A percentile compares a stretch with the other conserved stretches of the same genome.
Evolutionary conservation across 805 yeast genomes (phyloP).

Genomic region (Cyberlindnera petersonii): DNA sequence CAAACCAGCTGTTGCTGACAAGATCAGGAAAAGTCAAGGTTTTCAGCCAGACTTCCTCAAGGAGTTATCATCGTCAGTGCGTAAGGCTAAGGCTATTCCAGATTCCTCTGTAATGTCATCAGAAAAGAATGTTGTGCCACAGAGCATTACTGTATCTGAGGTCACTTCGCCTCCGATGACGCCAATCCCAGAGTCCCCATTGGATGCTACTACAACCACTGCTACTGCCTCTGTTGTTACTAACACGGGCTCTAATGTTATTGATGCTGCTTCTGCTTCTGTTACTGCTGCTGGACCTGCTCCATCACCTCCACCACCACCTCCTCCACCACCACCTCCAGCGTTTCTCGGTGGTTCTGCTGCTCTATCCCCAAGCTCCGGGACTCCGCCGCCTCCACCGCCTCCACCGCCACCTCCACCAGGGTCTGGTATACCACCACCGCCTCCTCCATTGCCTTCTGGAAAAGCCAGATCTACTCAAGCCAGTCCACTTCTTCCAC

Average conservation of each 20-base stretch:
- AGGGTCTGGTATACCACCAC: slow-evolving; percentile 9
- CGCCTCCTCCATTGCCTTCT: slow-evolving; percentile 18
- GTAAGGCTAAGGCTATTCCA: slow-evolving; percentile 30
- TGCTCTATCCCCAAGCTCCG: too few species aligned
- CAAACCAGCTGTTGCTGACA: slow-evolving; percentile 25
- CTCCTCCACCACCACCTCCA: slow-evolving; percentile 16
- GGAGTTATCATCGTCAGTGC: slow-evolving; percentile 50
- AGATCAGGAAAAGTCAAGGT: slow-evolving; percentile 32
- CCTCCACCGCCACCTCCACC: slow-evolving; percentile 20
- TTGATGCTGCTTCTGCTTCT: too few species aligned
- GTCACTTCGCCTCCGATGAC: slow-evolving; percentile 1
- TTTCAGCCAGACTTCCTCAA: slow-evolving; percentile 48
- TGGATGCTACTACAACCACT: background rate
- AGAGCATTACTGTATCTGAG: slow-evolving; percentile 15
- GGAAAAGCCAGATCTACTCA: slow-evolving; percentile 16
- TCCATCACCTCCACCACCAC: slow-evolving; percentile 19
- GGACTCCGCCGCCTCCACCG: slow-evolving; percentile 17
- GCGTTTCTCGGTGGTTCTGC: slow-evolving; percentile 6
- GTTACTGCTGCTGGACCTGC: slow-evolving; percentile 1
- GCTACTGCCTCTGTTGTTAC: slow-evolving; percentile 5
- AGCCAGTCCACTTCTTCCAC: slow-evolving; percentile 26
- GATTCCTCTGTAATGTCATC: slow-evolving; percentile 3
- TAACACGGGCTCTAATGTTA: too few species aligned
- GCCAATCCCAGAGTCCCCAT: slow-evolving; percentile 22
- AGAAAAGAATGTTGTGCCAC: slow-evolving; percentile 11